Base-by-base conservation (phyloP, 371 early-diverging fungal species). In the Synchytrium microbalum region DNA sequence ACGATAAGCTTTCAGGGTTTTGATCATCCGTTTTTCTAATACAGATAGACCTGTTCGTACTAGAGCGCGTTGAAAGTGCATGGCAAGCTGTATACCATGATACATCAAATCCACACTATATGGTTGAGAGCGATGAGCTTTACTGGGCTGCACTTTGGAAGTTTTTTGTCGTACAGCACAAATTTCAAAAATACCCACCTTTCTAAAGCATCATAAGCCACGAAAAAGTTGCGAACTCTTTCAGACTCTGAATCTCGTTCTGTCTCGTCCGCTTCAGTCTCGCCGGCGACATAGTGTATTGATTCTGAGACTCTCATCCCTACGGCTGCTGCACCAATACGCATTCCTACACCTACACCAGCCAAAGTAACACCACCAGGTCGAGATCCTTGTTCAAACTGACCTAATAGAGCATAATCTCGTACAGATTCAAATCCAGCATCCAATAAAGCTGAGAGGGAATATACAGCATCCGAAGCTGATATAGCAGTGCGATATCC, bases 131-230 rank as follows among this genome's bases (percentile, higher is more conserved):
- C 19, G 16, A 32, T 23, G 16, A 23, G 54, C n/a, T 60, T 32
- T 53, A 56, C 25, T 25, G 65, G 33, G 5, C 26, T 28, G 2
- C 0, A 10, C 13, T 28, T 26, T 72, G 16, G 8, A 28, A 19
- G 58, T 24, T 66, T 68, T 60, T n/a, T n/a, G n/a, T n/a, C n/a
- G n/a, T n/a, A n/a, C n/a, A n/a, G n/a, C n/a, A n/a, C n/a, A n/a
- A n/a, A n/a, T n/a, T 14, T 14, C 14, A 51, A 51, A 24, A 26
- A 23, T 1, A 61, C 64, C 32, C 74, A 77, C 71, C 69, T 74
- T 26, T 80, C 79, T 16, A 92, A 73, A 2, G 95, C 87, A 70
- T 95, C 96, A 65, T 88, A 92, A 0, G 92, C 92, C 0, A 85
- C 78, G 71, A 82, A 94, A 70, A 93, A 94, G 57, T 90, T 89